Evolutionary conservation across 306 rosid genomes (phyloP), one percentile per base, ranked within the genome.

Genomic region (apple (Malus domestica)): DNA sequence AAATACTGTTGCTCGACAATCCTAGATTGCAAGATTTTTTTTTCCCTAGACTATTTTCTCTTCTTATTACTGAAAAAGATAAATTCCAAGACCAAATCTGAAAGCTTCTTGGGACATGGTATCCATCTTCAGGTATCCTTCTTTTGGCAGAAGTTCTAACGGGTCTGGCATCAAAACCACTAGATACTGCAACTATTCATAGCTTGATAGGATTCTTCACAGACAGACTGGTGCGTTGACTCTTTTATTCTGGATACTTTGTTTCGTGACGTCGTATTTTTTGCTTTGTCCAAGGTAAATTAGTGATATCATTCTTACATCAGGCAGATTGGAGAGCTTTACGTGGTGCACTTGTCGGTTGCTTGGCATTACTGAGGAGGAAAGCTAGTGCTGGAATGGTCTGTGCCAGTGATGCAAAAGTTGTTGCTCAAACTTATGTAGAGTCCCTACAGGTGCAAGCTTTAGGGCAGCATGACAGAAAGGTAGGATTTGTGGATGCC

Each of bases 251-350:
- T 10, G 18, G 46, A 38, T 58, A 23, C 19, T 72, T 16, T 32
- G 49, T 33, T 76, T 75, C 30, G 11, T n/a, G 78, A 61, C 44
- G 55, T 9, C 27, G 51, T 27, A 42, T 40, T 61, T 61, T 40
- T 61, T 62, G 29, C 22, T 9, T 45, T 74, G 18, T 71, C 73
- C 27, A 12, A 13, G 60, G 73, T 44, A 54, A 69, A 78, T 49
- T 72, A 19, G 81, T 68, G 68, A 78, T 63, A 27, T 64, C 79
- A 51, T 78, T 40, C 74, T 70, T 76, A 70, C 74, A 85, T 90
- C 93, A 95, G 99, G 96, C 91, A 89, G 97, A 95, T 87, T 95
- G 99, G 99, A 92, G 86, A 87, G 97, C 97, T 78, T 84, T 92
- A 79, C 90, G 91, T 38, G 99, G 97, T 81, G 97, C 97, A 68